Base-by-base conservation (phyloP, 345 rosid species). In the Camelina neglecta region DNA sequence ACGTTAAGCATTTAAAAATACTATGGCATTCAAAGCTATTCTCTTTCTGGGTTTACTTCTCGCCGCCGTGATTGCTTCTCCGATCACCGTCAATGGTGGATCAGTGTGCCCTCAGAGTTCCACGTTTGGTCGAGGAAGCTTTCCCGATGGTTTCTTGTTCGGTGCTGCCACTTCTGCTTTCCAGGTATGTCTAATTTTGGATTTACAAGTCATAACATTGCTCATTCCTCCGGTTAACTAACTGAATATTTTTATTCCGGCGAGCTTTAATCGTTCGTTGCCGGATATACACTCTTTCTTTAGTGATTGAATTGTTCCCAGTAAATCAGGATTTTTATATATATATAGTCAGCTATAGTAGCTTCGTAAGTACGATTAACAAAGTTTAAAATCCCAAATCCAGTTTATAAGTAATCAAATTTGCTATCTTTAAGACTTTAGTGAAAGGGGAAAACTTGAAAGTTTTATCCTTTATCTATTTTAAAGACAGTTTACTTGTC, bases 101-200 rank as follows among this genome's bases (percentile, higher is more conserved):
- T 0, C 77, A 21, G 73, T 60, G 8, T 78, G 81, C 18, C 81
- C 69, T 1, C 18, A 67, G 42, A 36, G 74, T 44, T 72, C 77
- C 15, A 16, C 74, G 6, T 54, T 79, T 69, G 79, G 79, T 69
- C 79, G 82, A 4, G 75, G 79, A 15, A 79, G 82, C 72, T 67
- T 82, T 41, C 77, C 74, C 16, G 45, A 16, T 48, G 83, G 74
- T 73, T 80, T 83, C 75, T 31, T 81, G 55, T 77, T 81, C 24
- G 84, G 84, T 57, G 78, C 84, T 72, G 67, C 81, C 0, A 77
- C 78, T 29, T 72, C 76, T 63, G 72, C 84, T 77, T 81, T 77
- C 23, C 81, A 81, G 81, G 84, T 80, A 63, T 8, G 0, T 64
- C 38, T n/a, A 6, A 24, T 57, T 71, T 70, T 7, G 35, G 15